Base-by-base conservation (phyloP, 306 rosid genomes). In the Senna siamea region DNA sequence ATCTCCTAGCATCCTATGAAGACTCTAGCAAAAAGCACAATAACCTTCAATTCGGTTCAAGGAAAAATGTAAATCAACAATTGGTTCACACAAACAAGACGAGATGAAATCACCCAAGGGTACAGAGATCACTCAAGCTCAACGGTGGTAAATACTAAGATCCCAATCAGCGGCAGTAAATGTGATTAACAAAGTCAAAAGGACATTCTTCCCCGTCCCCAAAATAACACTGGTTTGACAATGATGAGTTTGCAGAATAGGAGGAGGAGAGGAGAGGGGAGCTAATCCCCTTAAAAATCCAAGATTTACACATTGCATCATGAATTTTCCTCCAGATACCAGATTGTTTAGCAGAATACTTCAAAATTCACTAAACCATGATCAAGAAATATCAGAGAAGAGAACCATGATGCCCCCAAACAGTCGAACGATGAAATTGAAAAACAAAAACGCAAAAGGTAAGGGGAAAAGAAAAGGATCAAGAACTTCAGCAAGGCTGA, bases 401-500 rank as follows among this genome's bases (percentile, higher is more conserved):
- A 14, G 15, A 9, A 32, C 56, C 28, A 67, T 5, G 40, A n/a
- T n/a, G n/a, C n/a, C n/a, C n/a, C n/a, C n/a, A 60, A 70, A 14
- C 20, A 57, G 43, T 26, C 28, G 22, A 23, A 58, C 17, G 3
- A 19, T 46, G 7, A 3, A 12, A 32, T 26, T 26, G 26, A n/a
- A n/a, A 17, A 35, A n/a, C 1, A 23, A 38, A 48, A 52, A 26
- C 30, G 30, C 30, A 26, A 26, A 26, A 26, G 30, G 17, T 0
- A 32, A 51, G 50, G n/a, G n/a, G 2, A 6, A 1, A n/a, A 5
- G 9, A 23, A 66, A 66, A 43, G 22, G 14, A 70, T 46, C 5
- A 18, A 7, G 19, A 70, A 50, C 5, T 23, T 44, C 40, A 8
- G 41, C 10, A 7, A 56, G n/a, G 63, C 71, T 12, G 63, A 89